Percentiles rank a stretch among this genome's conserved stretches.
Conservation (phyloP, 306 rosid genomes). For the Cicer yamashitae region DNA sequence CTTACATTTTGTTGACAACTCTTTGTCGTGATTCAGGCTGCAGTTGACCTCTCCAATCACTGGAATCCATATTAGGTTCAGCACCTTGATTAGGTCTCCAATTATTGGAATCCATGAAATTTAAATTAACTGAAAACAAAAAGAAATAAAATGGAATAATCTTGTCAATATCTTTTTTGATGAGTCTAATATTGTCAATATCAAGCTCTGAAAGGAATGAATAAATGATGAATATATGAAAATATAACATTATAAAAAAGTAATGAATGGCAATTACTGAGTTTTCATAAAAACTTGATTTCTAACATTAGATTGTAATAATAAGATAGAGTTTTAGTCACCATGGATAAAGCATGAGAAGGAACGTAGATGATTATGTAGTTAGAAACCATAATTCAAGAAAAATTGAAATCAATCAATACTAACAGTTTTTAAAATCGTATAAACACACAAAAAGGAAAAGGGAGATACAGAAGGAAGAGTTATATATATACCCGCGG, state of each 20-base stretch:
- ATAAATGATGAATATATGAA: background rate
- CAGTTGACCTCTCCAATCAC: slow-evolving; percentile 57
- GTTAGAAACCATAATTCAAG: too few relatives aligned
- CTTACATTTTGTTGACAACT: slow-evolving; percentile 62
- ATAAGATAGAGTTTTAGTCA: slow-evolving; percentile 8
- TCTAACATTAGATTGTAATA: slow-evolving; percentile 31
- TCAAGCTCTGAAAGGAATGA: slow-evolving; percentile 26
- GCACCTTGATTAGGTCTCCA: slow-evolving; percentile 57
- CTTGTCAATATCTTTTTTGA: background rate
- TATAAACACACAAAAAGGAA: too few relatives aligned
- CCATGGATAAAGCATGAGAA: background rate
- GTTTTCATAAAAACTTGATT: slow-evolving; percentile 21
- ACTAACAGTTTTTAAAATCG: too few relatives aligned
- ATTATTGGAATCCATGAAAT: slow-evolving; percentile 52
- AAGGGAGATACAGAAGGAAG: too few relatives aligned
- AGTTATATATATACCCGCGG: too few relatives aligned
- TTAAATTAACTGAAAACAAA: slow-evolving; percentile 31
- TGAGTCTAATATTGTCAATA: slow-evolving; percentile 16
- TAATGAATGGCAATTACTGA: slow-evolving; percentile 19
- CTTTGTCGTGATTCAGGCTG: slow-evolving; percentile 59
- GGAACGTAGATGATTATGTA: too few relatives aligned
- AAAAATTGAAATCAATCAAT: too few relatives aligned
- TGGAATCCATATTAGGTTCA: slow-evolving; percentile 50
- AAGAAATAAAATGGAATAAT: background rate
- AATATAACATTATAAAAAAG: slow-evolving; percentile 13